Evolutionary conservation across 768 basidiomycete species (phyloP).

Genomic region (Mrakia gelida): DNA sequence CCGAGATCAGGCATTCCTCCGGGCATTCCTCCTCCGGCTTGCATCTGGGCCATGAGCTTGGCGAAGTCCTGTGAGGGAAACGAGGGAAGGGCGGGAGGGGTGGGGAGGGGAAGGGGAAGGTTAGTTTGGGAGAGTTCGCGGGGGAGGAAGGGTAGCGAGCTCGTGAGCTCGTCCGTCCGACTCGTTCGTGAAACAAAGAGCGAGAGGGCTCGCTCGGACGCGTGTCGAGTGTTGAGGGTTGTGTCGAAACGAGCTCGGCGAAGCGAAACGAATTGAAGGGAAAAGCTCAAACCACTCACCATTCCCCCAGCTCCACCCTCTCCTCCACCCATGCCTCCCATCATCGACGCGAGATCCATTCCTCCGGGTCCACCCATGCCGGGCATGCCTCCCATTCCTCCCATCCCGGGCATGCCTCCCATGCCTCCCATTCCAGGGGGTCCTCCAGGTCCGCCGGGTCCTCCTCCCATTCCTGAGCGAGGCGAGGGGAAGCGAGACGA

Average conservation of each 20-base stretch:
- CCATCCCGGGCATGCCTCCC: constrained; percentile 36
- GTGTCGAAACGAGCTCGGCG: no score
- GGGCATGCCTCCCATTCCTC: constrained; percentile 38
- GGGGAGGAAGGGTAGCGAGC: no score
- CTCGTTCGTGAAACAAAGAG: no score
- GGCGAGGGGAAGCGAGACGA: neutral
- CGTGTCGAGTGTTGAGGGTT: no score
- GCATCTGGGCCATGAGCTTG: constrained; percentile 42
- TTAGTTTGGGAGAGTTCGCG: neutral
- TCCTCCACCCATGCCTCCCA: constrained; percentile 36
- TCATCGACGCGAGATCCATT: constrained; percentile 32
- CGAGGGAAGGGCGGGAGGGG: neutral
- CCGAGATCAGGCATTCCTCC: constrained; percentile 36
- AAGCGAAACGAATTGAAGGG: no score
- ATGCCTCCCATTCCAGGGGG: constrained; percentile 29
- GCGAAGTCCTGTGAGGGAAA: constrained; percentile 33
- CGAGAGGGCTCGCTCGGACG: no score
- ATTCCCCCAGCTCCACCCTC: constrained; percentile 30
- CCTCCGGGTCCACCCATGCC: constrained; percentile 36
- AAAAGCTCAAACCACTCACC: constrained; percentile 6
- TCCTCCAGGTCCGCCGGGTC: constrained; percentile 23
- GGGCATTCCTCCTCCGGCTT: constrained; percentile 33
- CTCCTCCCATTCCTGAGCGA: constrained; percentile 35
- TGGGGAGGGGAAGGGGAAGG: neutral
- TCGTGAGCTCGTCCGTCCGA: no score